Evolutionary conservation across 2,329 filamentous ascomycete genomes (phyloP), one percentile per base, ranked within the genome.

Genomic region (Allantophomopsis lycopodina): DNA sequence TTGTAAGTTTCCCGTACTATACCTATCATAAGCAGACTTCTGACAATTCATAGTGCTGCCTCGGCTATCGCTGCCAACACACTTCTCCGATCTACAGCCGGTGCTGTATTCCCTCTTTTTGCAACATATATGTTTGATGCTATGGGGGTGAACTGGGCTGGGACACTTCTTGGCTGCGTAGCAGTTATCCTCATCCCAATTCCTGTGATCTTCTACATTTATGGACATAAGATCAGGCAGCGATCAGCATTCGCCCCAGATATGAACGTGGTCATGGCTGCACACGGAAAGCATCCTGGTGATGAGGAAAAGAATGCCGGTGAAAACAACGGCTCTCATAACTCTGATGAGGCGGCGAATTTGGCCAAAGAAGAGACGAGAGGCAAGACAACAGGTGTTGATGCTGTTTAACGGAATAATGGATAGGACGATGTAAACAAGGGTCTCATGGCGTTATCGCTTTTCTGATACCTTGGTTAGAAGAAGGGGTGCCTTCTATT

Each of bases 71-170:
- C 85, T 5, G 85, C 79, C 16, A 91, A 88, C 59, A 83, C 83
- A 0, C 81, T 93, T 52, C 61, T 93, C 31, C 78, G 86, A 48
- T 88, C 82, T 0, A 64, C 87, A 7, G 81, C 79, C 45, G 85
- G 83, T 46, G 83, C 83, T 2, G 77, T 70, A 1, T 91, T 93
- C 64, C 85, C 85, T 1, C 69, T 91, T 2, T 91, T 91, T 55
- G 76, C 81, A 0, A 69, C 65, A 2, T 77, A 84, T 51, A 84
- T 80, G 73, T 80, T 79, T 47, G 58, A 70, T 10, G 70, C 69
- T 35, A 60, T 80, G 56, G 71, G 72, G 33, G 76, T 80, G 39
- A 56, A 79, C 47, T 80, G 68, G 64, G 73, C 75, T 1, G 61
- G 70, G 6, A 79, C 76, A 1, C 57, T 80, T 10, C 64, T 80